phyloP scores from a whole-genome alignment of 164 flowering plant genomes.

The Echeveria elegans region DNA sequence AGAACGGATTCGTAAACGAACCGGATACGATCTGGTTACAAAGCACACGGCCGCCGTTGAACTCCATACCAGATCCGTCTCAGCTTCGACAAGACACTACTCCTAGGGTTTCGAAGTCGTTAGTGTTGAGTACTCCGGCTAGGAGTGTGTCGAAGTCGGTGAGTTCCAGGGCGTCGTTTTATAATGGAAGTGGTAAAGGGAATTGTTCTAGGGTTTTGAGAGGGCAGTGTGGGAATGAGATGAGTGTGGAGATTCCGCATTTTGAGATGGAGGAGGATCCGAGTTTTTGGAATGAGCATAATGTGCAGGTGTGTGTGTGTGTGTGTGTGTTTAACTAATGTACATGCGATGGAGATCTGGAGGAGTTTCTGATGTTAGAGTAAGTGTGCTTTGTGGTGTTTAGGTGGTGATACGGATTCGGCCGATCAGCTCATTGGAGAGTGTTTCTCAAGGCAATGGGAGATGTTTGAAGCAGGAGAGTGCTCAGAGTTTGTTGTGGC shows the following conservation, averaged over 20 bases:
- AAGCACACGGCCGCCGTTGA: constrained; percentile 47
- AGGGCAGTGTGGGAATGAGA: constrained; percentile 17
- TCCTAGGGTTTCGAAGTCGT: constrained; percentile 38
- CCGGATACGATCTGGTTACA: constrained; percentile 34
- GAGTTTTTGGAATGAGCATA: constrained; percentile 72
- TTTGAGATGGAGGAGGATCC: constrained; percentile 66
- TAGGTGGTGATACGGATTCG: constrained; percentile 77
- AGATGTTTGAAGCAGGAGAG: constrained; percentile 79
- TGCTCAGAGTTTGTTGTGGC: constrained; percentile 62
- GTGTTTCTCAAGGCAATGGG: constrained; percentile 39
- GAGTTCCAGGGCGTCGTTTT: constrained; percentile 18
- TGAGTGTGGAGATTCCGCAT: constrained; percentile 29
- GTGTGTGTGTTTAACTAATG: too few species aligned
- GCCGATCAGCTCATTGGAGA: constrained; percentile 53
- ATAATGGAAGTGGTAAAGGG: constrained; percentile 21
- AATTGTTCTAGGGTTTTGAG: constrained; percentile 26
- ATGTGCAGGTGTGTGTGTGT: constrained; percentile 59
- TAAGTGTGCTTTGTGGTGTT: constrained; percentile 1
- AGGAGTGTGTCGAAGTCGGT: constrained; percentile 23
- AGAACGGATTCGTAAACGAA: constrained; percentile 13
- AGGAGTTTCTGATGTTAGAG: background rate
- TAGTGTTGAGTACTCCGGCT: constrained; percentile 27
- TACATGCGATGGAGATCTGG: background rate
- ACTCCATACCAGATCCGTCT: constrained; percentile 48
- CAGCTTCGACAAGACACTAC: constrained; percentile 24